These are phyloP conservation scores for Russula ochroleuca DNA, from an alignment of 768 basidiomycete genomes.

Conservation along the genomic window DNA sequence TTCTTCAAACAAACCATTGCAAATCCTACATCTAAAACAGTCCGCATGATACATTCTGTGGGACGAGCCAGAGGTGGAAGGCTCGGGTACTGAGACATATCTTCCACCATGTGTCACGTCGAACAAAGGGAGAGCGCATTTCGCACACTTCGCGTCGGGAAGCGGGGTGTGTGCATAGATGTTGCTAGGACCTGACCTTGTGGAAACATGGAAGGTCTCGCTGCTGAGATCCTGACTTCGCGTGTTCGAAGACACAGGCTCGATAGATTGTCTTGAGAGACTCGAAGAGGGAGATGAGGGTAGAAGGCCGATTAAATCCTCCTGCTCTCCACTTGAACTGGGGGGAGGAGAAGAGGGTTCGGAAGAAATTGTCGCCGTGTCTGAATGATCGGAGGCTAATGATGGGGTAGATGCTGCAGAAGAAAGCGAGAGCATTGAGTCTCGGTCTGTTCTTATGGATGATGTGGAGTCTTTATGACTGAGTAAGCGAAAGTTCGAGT, in stretches of 20 bases:
- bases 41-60: conserved; percentile 66
- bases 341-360: conserved; percentile 46
- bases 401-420: conserved; percentile 53
- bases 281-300: conserved; percentile 45
- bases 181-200: conserved; percentile 25
- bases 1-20: conserved; percentile 61
- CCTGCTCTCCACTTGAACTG: conserved; percentile 17
- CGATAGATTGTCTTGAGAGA: neutral
- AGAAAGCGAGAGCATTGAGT: conserved; percentile 34
- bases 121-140: conserved; percentile 58
- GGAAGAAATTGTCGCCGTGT: conserved; percentile 51
- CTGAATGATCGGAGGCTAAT: conserved; percentile 56
- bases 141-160: conserved; percentile 50
- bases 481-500: conserved; percentile 23
- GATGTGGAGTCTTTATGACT: conserved; percentile 20
- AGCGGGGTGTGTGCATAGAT: conserved; percentile 32
- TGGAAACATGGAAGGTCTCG: conserved; percentile 9
- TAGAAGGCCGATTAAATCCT: conserved; percentile 28
- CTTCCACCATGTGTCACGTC: conserved; percentile 52
- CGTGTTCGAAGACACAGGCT: conserved; percentile 4
- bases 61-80: conserved; percentile 37
- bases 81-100: conserved; percentile 66
- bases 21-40: conserved; percentile 72
- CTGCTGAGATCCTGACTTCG: conserved; percentile 5
- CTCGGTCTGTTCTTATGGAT: conserved; percentile 24